A percentile compares a stretch with the other conserved stretches of the same genome.
These are phyloP conservation scores for Xylaria sp. DNA, from an alignment of 2,329 filamentous ascomycete species.

Conservation along the genomic window DNA sequence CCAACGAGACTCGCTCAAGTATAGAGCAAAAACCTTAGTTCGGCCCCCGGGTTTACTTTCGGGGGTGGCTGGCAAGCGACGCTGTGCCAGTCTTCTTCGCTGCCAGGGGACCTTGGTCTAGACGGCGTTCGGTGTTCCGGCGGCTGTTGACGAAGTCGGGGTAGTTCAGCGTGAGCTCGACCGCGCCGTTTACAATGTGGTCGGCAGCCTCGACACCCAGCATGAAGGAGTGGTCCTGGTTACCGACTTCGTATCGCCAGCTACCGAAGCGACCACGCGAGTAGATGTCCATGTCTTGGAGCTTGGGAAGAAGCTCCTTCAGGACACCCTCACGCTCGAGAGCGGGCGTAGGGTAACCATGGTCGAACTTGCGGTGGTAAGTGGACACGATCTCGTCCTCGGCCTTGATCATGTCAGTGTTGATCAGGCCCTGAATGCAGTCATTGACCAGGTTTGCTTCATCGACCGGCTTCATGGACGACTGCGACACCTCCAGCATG, in stretches of 20 bases:
- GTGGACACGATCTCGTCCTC: constrained; percentile 95
- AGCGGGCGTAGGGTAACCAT: constrained; percentile 94
- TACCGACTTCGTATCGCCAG: constrained; percentile 95
- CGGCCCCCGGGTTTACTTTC: too few relatives aligned
- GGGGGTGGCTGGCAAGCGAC: constrained; percentile 42
- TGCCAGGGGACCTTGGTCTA: constrained; percentile 49
- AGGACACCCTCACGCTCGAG: constrained; percentile 95
- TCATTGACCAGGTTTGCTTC: constrained; percentile 82
- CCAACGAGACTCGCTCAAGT: background rate
- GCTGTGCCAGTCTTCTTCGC: constrained; percentile 40
- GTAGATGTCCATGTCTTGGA: constrained; percentile 89
- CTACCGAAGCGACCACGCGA: constrained; percentile 96
- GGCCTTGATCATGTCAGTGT: constrained; percentile 93
- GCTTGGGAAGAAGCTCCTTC: constrained; percentile 87
- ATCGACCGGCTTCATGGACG: constrained; percentile 91
- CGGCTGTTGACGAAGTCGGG: constrained; percentile 90
- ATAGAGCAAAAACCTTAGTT: constrained; percentile 10
- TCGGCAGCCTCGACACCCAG: constrained; percentile 91
- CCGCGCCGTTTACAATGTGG: constrained; percentile 84
- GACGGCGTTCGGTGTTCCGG: constrained; percentile 67
- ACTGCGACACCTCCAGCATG: constrained; percentile 98
- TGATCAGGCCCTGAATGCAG: constrained; percentile 93
- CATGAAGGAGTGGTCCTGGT: constrained; percentile 99
- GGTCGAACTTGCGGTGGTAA: constrained; percentile 97
- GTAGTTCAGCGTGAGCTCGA: constrained; percentile 94